Evolutionary conservation across 768 basidiomycete species (phyloP), one percentile per base, ranked within the genome.

Genomic region (Mycena vitilis): DNA sequence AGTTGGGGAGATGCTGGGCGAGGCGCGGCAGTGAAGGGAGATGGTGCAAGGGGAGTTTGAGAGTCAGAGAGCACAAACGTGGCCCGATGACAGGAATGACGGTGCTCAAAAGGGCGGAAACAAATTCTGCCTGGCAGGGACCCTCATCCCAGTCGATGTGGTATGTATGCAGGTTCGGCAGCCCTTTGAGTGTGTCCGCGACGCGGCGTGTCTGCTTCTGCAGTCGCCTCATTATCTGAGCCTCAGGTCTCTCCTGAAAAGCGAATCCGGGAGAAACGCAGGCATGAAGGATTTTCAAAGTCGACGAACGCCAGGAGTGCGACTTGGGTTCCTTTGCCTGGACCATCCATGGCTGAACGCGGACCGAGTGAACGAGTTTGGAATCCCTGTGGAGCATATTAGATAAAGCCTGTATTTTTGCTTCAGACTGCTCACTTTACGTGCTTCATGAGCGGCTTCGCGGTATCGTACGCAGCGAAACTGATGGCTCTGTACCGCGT

Each of bases 291-390:
- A 40, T 60, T 72, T 78, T 70, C 78, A 77, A 40, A 71, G 78
- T 40, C 66, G 72, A 59, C 76, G 78, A 59, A 70, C 75, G 37
- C 73, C 75, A n/a, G 76, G 75, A 67, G 34, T 15, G 30, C 13
- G 60, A 16, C 54, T 52, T 60, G 20, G 58, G 53, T 78, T 79
- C 49, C 75, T 76, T 55, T 73, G 75, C 1, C 76, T 78, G 76
- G 16, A 85, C 78, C 25, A 78, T 73, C 85, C 84, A 85, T 30
- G 85, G 84, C 52, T 76, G 72, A 40, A 86, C 77, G 25, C 67
- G 73, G 63, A 85, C 73, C 37, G 77, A 71, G 47, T 75, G 80
- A 23, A 84, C 82, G 42, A 78, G 69, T 8, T 66, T 57, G 16
- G 76, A 72, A 25, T 80, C 72, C 51, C 79, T 80, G 60, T 25